phyloP scores from a whole-genome alignment of 768 basidiomycete genomes.

The Tricholoma sp. region DNA sequence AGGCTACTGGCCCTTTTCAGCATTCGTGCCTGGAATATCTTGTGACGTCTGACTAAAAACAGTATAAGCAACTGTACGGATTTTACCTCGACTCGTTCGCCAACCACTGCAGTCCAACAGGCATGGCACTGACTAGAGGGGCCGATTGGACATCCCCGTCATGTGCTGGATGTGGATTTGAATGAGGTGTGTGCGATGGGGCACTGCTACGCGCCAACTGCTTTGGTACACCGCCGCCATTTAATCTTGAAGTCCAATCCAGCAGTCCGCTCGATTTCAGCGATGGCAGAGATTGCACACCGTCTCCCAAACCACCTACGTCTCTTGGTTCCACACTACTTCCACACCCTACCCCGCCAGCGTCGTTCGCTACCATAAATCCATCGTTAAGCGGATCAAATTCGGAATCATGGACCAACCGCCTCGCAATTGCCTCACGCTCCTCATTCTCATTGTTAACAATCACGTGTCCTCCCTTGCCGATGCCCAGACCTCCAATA shows the following conservation, averaged over 20 bases:
- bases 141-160: slow-evolving; percentile 27
- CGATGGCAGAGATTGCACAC: slow-evolving; percentile 55
- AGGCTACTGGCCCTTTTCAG: not conserved
- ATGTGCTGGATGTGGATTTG: slow-evolving; percentile 16
- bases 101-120: slow-evolving; percentile 66
- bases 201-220: slow-evolving; percentile 14
- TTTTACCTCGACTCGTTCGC: slow-evolving; percentile 53
- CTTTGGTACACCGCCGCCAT: slow-evolving; percentile 1
- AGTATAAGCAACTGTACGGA: not conserved
- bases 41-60: not conserved
- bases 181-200: slow-evolving; percentile 25
- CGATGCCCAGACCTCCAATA: slow-evolving; percentile 16
- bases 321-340: slow-evolving; percentile 14
- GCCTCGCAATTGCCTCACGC: slow-evolving; percentile 13
- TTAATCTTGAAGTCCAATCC: slow-evolving; percentile 40
- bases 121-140: slow-evolving; percentile 39
- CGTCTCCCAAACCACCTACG: slow-evolving; percentile 21
- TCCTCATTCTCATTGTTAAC: slow-evolving; percentile 21
- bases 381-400: slow-evolving; percentile 9
- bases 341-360: slow-evolving; percentile 2
- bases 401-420: slow-evolving; percentile 12
- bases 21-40: not conserved
- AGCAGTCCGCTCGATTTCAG: slow-evolving; percentile 71
- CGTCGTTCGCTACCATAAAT: not conserved
- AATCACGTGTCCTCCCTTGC: slow-evolving; percentile 17